Evolutionary conservation across 495 filamentous ascomycete species (phyloP), one percentile per base, ranked within the genome.

Genomic region (Trypethelium eluteriae): DNA sequence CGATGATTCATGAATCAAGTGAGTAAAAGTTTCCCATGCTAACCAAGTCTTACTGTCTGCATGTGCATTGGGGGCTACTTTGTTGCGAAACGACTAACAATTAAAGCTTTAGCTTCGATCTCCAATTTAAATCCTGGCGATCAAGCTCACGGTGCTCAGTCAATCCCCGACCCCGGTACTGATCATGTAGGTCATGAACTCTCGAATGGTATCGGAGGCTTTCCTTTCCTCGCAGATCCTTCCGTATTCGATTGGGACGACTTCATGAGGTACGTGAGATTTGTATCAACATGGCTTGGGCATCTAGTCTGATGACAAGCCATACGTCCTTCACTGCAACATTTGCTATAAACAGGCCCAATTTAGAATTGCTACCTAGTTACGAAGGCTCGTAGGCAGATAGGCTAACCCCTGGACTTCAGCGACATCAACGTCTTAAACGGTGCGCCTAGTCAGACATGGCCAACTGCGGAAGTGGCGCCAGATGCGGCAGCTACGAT

Each of bases 211-310:
- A 53, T 53, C 10, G 49, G 49, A 53, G 49, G 2, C n/a, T 18
- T 53, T 53, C n/a, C 49, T 11, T 53, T 53, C 2, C 16, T 53
- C 25, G 49, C 25, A 53, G 49, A 53, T 18, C 49, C 49, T 14
- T 53, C 49, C 5, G 49, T 18, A 11, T 16, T 53, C 25, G 49
- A 53, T 18, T 53, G 49, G 49, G 49, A 53, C 16, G 49, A 53
- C 10, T 53, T 53, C 16, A 53, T 53, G 49, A 53, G 49, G 49
- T 53, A 53, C 49, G 49, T 53, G 49, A 53, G 49, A 11, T 18
- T 53, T 53, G 49, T 11, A 18, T 53, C 25, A 53, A 53, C 49
- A 18, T 5, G 25, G 7, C 49, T 53, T 53, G 49, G 49, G n/a
- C 49, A 53, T 53, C 25, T 25, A 25, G 49, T 18, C 16, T 18